These are phyloP conservation scores for Monilinia fructicola DNA, from an alignment of 2,329 filamentous ascomycete genomes.

Conservation along the genomic window DNA sequence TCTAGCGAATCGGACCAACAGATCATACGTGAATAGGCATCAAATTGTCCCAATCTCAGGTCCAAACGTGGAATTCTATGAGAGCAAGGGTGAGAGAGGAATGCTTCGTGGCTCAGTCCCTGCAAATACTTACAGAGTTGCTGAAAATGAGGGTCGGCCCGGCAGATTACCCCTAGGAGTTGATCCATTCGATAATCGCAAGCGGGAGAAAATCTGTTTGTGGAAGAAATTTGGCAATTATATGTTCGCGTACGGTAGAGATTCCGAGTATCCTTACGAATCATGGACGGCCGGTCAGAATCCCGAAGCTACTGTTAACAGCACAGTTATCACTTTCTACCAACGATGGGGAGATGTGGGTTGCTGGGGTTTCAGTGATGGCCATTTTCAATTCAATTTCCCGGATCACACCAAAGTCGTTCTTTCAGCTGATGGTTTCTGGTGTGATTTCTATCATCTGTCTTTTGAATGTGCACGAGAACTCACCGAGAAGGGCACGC, in stretches of 20 bases:
- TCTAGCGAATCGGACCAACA: constrained; percentile 60
- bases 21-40: constrained; percentile 54
- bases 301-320: constrained; percentile 7
- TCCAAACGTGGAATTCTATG: constrained; percentile 67
- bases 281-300: constrained; percentile 43
- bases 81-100: constrained; percentile 65
- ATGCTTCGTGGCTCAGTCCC: constrained; percentile 63
- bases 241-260: constrained; percentile 71
- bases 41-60: constrained; percentile 65
- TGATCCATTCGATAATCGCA: constrained; percentile 64
- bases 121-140: constrained; percentile 59
- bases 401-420: constrained; percentile 86
- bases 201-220: constrained; percentile 63
- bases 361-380: constrained; percentile 78
- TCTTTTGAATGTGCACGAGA: constrained; percentile 67
- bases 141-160: constrained; percentile 58
- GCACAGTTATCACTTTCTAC: constrained; percentile 73
- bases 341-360: constrained; percentile 79
- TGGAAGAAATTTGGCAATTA: constrained; percentile 76
- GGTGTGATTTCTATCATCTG: constrained; percentile 76
- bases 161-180: constrained; percentile 62
- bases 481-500: constrained; percentile 63
- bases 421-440: constrained; percentile 69
- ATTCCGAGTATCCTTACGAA: constrained; percentile 57
- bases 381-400: constrained; percentile 83